Base-by-base conservation (phyloP, 2,329 filamentous ascomycete genomes). In the Byssochlamys sp. region DNA sequence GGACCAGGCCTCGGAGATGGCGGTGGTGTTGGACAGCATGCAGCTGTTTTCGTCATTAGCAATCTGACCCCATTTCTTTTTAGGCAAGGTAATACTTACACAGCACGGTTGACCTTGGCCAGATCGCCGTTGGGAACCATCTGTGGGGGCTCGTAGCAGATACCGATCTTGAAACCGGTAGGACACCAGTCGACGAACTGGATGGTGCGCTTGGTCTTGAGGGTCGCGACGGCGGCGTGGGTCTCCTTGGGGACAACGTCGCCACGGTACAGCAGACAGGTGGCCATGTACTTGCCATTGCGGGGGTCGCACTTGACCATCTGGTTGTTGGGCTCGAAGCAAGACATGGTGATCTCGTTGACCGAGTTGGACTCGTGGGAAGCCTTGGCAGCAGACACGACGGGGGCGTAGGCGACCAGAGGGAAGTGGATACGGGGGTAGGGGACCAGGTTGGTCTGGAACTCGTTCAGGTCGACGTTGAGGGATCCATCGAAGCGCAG, bases 161-260 rank as follows among this genome's bases (percentile, higher is more conserved):
- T 99, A 84, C 94, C 94, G 68, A 99, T 90, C 89, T 99, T 99
- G 88, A 99, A 99, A 67, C 94, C 94, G 78, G 94, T 99, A 61
- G 94, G 94, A 86, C 94, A 99, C 94, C 94, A 99, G 81, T 99
- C 94, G 74, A 99, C 94, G 75, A 97, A 96, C 81, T 97, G 91
- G 75, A 99, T 95, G 69, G 94, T 96, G 71, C 90, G 89, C 89
- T 96, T 97, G 77, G 94, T 96, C 90, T 97, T 99, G 74, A 97
- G 88, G 65, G 89, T 91, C 62, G 92, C 91, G 67, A 97, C 91
- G 64, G 94, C 92, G 60, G 80, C 84, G 81, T 96, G 90, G 66
- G 90, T 89, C 71, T 97, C 92, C 80, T 95, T 95, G 78, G 92
- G 90, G 62, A 97, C 94, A 68, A 99, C 92, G 71, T 97, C 94